Percentiles rank a stretch among this genome's conserved stretches.
phyloP scores from a whole-genome alignment of 2,329 filamentous ascomycete species.

The Gaeumannomyces tritici region DNA sequence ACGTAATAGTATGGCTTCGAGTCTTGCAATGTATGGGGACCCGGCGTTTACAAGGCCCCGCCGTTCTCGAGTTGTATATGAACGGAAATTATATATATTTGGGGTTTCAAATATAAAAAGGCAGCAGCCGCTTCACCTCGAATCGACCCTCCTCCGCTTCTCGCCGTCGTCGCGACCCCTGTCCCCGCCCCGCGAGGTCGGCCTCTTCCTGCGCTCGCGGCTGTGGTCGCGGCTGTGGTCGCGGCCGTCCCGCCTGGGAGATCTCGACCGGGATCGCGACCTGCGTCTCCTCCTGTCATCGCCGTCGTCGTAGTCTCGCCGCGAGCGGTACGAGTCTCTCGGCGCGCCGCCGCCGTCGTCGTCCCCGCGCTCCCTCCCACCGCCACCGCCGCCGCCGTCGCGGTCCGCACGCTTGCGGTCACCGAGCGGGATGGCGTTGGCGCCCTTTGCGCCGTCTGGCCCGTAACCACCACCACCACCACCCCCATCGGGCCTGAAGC shows the following conservation, averaged over 20 bases:
- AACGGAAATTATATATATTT: no score
- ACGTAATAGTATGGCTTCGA: no score
- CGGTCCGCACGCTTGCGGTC: conserved; percentile 35
- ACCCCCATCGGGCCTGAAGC: conserved; percentile 55
- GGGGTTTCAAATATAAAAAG: neutral
- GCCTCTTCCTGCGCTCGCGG: conserved; percentile 44
- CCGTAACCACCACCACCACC: conserved; percentile 34
- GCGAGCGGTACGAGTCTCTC: conserved; percentile 11
- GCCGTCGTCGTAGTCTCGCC: conserved; percentile 14
- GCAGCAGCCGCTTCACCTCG: neutral
- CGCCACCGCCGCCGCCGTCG: conserved; percentile 13
- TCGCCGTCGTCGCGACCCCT: conserved; percentile 41
- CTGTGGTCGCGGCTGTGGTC: conserved; percentile 37
- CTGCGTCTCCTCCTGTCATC: conserved; percentile 17
- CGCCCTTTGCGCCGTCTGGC: conserved; percentile 38
- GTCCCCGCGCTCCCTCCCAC: neutral
- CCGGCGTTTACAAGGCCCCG: neutral
- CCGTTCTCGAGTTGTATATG: neutral
- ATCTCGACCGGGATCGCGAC: conserved; percentile 27
- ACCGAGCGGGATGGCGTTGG: conserved; percentile 62
- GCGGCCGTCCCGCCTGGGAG: conserved; percentile 31
- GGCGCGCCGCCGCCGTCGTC: conserved; percentile 9
- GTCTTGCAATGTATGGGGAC: neutral
- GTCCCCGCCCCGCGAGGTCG: conserved; percentile 37
- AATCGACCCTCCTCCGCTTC: conserved; percentile 49